Conservation (phyloP, 257 asterid species). For the Solanum ossicruentum region DNA sequence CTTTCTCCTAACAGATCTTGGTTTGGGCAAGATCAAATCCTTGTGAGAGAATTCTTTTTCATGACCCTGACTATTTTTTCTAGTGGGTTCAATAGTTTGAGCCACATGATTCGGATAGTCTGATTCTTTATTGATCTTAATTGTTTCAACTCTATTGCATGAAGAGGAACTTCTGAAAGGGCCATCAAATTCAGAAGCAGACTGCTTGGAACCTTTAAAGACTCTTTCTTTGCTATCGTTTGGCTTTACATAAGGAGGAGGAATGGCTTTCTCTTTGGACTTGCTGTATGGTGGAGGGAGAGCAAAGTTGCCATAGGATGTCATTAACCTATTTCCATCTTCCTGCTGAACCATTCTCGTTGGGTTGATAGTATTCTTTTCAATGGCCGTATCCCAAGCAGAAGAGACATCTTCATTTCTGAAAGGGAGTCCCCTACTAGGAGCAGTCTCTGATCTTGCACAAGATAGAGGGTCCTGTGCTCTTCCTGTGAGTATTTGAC, state of each 20-base stretch:
- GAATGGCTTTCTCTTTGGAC: slow-evolving; percentile 28
- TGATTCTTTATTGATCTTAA: slow-evolving; percentile 8
- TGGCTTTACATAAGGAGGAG: slow-evolving; percentile 61
- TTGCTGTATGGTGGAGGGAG: slow-evolving; percentile 76
- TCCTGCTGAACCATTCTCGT: slow-evolving; percentile 16
- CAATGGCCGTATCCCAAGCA: slow-evolving; percentile 3
- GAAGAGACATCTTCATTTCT: slow-evolving; percentile 18
- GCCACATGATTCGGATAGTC: slow-evolving; percentile 13
- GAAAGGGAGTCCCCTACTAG: slow-evolving; percentile 13
- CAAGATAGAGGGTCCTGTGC: slow-evolving; percentile 16
- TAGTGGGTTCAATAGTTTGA: slow-evolving; percentile 7
- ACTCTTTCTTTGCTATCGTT: slow-evolving; percentile 32
- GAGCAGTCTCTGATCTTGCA: slow-evolving; percentile 20
- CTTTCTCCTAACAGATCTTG: slow-evolving; percentile 58
- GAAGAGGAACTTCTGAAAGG: slow-evolving; percentile 8
- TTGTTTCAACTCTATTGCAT: slow-evolving; percentile 1
- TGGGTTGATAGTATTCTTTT: slow-evolving; percentile 10
- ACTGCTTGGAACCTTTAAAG: slow-evolving; percentile 24
- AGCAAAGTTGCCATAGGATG: slow-evolving; percentile 17
- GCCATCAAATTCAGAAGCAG: slow-evolving; percentile 9
- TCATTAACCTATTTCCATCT: slow-evolving; percentile 22
- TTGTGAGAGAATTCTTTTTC: slow-evolving; percentile 23
- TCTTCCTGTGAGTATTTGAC: slow-evolving; percentile 7
- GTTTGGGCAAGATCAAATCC: slow-evolving; percentile 48
- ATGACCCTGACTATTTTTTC: slow-evolving; percentile 4